phyloP scores from a whole-genome alignment of 2,329 filamentous ascomycete species.

The Periconia digitata region DNA sequence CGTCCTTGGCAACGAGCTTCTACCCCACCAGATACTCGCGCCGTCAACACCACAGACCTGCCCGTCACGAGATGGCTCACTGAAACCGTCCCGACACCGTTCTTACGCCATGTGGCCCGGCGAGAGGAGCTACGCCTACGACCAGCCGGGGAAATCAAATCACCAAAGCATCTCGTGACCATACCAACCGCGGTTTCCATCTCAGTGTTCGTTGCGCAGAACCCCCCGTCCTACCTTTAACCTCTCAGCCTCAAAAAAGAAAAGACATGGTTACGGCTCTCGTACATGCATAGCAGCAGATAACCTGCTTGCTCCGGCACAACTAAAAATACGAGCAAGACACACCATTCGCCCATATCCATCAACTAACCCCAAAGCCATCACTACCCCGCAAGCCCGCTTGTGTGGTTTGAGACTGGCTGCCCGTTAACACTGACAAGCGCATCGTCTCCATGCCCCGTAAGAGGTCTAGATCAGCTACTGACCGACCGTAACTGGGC shows the following conservation, averaged over 20 bases:
- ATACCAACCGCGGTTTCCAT: background rate
- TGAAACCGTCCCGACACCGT: conserved; percentile 4
- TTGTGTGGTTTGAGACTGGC: background rate
- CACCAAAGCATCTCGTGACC: background rate
- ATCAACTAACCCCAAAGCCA: background rate
- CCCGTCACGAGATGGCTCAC: conserved; percentile 14
- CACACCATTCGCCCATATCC: background rate
- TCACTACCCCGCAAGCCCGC: background rate
- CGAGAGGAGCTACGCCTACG: background rate
- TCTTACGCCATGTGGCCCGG: background rate
- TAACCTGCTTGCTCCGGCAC: background rate
- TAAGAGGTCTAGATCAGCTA: background rate
- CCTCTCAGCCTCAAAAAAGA: background rate
- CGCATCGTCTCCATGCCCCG: background rate
- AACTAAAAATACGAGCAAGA: background rate
- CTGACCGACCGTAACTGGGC: background rate
- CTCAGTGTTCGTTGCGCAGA: background rate
- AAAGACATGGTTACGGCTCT: too few relatives aligned
- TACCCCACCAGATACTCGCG: conserved; percentile 17
- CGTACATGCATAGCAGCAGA: background rate
- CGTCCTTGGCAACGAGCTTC: conserved; percentile 17
- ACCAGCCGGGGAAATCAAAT: background rate
- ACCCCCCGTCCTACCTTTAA: too few relatives aligned
- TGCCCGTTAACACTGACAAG: background rate
- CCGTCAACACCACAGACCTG: conserved; percentile 4